phyloP scores from a whole-genome alignment of 2,329 filamentous ascomycete genomes.

The Diplodia sapinea region DNA sequence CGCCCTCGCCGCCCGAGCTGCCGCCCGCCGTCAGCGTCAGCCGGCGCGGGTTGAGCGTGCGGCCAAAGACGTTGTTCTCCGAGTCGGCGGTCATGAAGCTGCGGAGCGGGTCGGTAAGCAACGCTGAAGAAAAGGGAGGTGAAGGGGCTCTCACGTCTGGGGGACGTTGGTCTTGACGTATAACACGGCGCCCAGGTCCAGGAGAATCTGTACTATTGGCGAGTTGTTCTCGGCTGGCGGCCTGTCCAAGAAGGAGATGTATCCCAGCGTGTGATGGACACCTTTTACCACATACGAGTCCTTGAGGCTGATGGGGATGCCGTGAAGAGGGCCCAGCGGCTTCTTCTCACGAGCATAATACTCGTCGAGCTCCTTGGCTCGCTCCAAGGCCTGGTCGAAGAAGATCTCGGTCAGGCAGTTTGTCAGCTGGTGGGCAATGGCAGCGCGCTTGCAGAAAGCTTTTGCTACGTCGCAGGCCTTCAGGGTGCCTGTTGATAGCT shows the following conservation, averaged over 20 bases:
- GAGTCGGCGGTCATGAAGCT: slow-evolving; percentile 56
- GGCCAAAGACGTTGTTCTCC: slow-evolving; percentile 66
- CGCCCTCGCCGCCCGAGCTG: slow-evolving; percentile 69
- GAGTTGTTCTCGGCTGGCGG: slow-evolving; percentile 42
- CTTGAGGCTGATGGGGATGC: slow-evolving; percentile 39
- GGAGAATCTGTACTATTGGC: slow-evolving; percentile 46
- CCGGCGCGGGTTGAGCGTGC: slow-evolving; percentile 68
- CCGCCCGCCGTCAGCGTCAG: slow-evolving; percentile 67
- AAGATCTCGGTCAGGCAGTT: slow-evolving; percentile 53
- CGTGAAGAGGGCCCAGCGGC: slow-evolving; percentile 59
- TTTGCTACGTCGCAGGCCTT: slow-evolving; percentile 53
- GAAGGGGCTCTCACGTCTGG: slow-evolving; percentile 43
- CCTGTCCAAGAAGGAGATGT: slow-evolving; percentile 53
- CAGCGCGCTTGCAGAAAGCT: slow-evolving; percentile 61
- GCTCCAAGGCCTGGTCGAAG: slow-evolving; percentile 49
- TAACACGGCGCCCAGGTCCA: slow-evolving; percentile 54
- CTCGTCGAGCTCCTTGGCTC: slow-evolving; percentile 48
- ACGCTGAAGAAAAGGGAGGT: slow-evolving; percentile 39
- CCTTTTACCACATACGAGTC: slow-evolving; percentile 68
- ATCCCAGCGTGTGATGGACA: slow-evolving; percentile 64
- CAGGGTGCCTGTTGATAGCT: slow-evolving; percentile 38
- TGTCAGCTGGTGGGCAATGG: slow-evolving; percentile 63
- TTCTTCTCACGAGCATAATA: slow-evolving; percentile 47
- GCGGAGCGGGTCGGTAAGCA: background rate
- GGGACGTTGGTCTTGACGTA: slow-evolving; percentile 62